These are phyloP conservation scores for Fraxinus paxiana DNA, from an alignment of 305 asterid genomes.

Conservation along the genomic window DNA sequence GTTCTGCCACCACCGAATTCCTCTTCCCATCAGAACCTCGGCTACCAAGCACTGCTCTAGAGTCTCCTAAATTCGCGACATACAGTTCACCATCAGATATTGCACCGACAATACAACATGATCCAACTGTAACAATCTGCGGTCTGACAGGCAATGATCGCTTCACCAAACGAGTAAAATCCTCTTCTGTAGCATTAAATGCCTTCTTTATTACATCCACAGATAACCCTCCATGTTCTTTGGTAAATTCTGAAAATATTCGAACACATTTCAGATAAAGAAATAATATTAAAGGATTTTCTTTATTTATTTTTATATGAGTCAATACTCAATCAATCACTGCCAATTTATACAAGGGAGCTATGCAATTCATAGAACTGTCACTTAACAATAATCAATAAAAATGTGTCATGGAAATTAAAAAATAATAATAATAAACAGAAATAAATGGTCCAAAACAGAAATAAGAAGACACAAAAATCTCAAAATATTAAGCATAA, in stretches of 20 bases:
- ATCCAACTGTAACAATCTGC: constrained; percentile 83
- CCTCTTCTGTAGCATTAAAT: constrained; percentile 85
- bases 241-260: constrained; percentile 56
- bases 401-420: background rate
- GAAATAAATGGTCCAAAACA: background rate
- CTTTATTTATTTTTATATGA: background rate
- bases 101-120: constrained; percentile 88
- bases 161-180: constrained; percentile 72
- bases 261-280: background rate
- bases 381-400: background rate
- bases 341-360: background rate
- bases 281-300: background rate
- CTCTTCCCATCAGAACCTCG: constrained; percentile 62
- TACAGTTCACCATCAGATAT: constrained; percentile 67
- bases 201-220: constrained; percentile 79
- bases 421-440: background rate
- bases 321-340: background rate
- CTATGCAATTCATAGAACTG: background rate
- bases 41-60: constrained; percentile 92
- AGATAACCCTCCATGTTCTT: constrained; percentile 83
- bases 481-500: background rate
- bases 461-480: background rate
- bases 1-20: constrained; percentile 65
- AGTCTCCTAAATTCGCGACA: constrained; percentile 91
- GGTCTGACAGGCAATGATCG: constrained; percentile 57